Base-by-base conservation (phyloP, 805 yeast genomes). In the Maudiozyma saulgeensis region DNA sequence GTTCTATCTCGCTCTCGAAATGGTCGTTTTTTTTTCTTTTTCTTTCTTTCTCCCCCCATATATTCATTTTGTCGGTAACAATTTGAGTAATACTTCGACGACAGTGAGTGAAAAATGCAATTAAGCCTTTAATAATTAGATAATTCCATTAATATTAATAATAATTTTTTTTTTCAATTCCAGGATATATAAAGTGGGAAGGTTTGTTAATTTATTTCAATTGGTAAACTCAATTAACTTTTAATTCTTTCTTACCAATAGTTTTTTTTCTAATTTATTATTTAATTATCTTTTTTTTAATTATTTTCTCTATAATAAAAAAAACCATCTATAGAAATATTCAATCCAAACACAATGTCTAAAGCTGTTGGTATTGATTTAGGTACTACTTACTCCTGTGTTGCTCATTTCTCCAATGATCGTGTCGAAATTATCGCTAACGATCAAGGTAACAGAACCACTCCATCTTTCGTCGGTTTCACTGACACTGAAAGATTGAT, bases 361-460 rank as follows among this genome's bases (percentile, higher is more conserved):
- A 68, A 68, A 56, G 73, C 73, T 57, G 73, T 69, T 72, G 70
- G 96, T 73, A 88, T 88, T 72, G 96, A 88, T 79, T 84, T 89
- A 76, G 96, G 97, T 68, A 90, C 98, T 56, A 90, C 98, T 6
- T 90, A 90, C 79, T 90, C 96, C 12, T 90, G 97, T 81, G 98
- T 91, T 54, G 98, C 96, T 64, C 89, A 80, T 70, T 81, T 78
- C 69, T 69, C 83, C 46, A 84, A 85, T 62, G 95, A 87, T 67
- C 77, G 95, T 62, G 97, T 90, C 52, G 97, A 91, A 67, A 90
- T 90, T 66, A 81, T 90, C 64, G 96, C 97, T 62, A 90, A 90
- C 67, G 96, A 90, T 71, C 97, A 91, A 76, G 98, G 98, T 77
- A 90, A 91, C 79, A 86, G 97, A 78, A 91, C 96, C 54, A 90